These are phyloP conservation scores for Diplodia corticola DNA, from an alignment of 2,329 filamentous ascomycete genomes.

Conservation along the genomic window DNA sequence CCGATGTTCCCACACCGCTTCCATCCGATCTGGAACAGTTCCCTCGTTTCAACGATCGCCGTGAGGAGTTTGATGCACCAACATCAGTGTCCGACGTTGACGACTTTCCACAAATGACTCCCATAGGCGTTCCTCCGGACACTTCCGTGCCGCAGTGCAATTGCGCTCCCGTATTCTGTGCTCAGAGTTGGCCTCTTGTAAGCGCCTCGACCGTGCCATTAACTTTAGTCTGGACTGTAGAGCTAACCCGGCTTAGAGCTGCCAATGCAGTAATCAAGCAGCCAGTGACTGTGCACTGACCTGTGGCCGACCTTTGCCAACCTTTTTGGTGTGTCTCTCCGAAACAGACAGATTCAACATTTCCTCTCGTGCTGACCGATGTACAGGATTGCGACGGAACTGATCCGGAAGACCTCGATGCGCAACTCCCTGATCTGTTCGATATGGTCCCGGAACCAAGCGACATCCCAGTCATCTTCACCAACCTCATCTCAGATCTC, in stretches of 20 bases:
- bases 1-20: not conserved
- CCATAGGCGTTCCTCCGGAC: not conserved
- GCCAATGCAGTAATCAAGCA: conserved; percentile 6
- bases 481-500: not conserved
- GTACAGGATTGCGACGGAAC: not conserved
- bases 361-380: not conserved
- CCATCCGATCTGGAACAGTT: too few species aligned
- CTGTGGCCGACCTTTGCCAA: not conserved
- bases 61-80: too few species aligned
- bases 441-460: not conserved
- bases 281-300: not conserved
- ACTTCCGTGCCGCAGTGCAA: not conserved
- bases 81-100: not conserved
- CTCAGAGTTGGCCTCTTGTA: conserved; percentile 3
- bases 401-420: not conserved
- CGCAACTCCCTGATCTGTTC: not conserved
- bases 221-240: too few species aligned
- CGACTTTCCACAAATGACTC: not conserved
- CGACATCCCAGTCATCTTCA: not conserved
- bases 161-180: not conserved
- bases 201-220: not conserved
- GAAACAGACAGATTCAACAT: not conserved
- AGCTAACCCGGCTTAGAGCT: not conserved
- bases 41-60: too few species aligned
- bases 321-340: not conserved